Evolutionary conservation across 768 basidiomycete genomes (phyloP), one percentile per base, ranked within the genome.

Genomic region (Gelatoporia subvermispora): DNA sequence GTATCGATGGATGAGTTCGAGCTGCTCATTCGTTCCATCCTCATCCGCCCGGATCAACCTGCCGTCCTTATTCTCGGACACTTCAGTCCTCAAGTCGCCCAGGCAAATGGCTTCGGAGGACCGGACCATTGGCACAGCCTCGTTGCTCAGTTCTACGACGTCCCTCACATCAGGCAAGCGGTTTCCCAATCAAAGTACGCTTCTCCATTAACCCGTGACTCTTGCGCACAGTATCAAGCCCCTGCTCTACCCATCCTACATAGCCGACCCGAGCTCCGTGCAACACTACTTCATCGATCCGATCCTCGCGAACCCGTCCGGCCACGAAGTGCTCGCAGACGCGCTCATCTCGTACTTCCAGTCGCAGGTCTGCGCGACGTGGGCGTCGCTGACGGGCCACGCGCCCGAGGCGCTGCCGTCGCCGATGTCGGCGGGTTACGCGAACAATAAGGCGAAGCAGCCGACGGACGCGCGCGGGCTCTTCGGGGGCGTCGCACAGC

Each of bases 141-240:
- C 48, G 93, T 97, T 1, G 90, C 96, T 1, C 93, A 94, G 62
- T 98, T 93, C 72, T 99, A 99, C 71, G 96, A 99, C 63, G 81
- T 97, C 22, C 94, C 95, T 0, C 91, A 98, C 64, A 72, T 99
- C 59, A 82, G 78, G 82, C 81, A 40, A 36, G 71, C 52, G 3
- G 11, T 31, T 21, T 35, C 25, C 21, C 8, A 15, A 10, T 18
- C 0, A 34, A 43, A n/a, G 23, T 45, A 20, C 25, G n/a, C n/a
- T n/a, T 21, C 41, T 45, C 28, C 10, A 31, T 35, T 11, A 8
- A 7, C 9, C 5, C 50, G 13, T 41, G 31, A 22, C 28, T 22
- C 3, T 38, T 46, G 43, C 10, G 13, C 43, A 37, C 56, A 89
- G 85, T 66, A 78, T 82, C 51, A 95, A 95, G 66, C 79, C 92